A percentile compares a stretch with the other conserved stretches of the same genome.
Evolutionary conservation across 2,329 filamentous ascomycete genomes (phyloP).

Genomic region (Ophiostoma novo-ulmi): DNA sequence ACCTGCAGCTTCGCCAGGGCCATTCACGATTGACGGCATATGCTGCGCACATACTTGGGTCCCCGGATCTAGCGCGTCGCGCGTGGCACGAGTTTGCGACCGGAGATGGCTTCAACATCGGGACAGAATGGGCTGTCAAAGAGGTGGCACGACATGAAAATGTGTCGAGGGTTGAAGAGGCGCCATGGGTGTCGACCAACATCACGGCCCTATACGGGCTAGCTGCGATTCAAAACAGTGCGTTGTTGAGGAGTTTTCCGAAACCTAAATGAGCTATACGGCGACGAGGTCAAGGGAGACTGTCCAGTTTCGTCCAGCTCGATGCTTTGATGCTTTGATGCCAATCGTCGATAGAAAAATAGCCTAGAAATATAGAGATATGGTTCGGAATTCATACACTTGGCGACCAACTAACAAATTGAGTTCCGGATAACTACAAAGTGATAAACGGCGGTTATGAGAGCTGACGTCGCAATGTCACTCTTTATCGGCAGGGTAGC

Average conservation of each 20-base stretch:
- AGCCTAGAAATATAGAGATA: not conserved
- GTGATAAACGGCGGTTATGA: not conserved
- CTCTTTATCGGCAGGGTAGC: not conserved
- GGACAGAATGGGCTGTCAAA: not conserved
- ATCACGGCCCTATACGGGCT: conserved; percentile 5
- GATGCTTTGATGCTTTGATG: not conserved
- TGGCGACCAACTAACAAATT: not conserved
- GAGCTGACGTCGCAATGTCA: not conserved
- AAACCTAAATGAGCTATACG: not conserved
- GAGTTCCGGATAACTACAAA: not conserved
- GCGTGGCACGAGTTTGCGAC: conserved; percentile 11
- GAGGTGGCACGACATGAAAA: not conserved
- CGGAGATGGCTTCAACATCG: not conserved
- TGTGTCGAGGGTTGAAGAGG: not conserved
- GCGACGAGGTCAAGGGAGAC: not conserved
- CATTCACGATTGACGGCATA: conserved; percentile 1
- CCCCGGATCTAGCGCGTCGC: not conserved
- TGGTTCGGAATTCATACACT: not conserved
- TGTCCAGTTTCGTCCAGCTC: not conserved
- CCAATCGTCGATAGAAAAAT: not conserved
- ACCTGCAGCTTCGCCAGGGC: conserved; percentile 9
- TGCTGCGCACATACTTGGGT: not conserved
- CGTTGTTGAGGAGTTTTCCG: not conserved
- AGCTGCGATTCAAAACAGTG: not conserved
- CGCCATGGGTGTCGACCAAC: conserved; percentile 10